Evolutionary conservation across 768 basidiomycete species (phyloP).

Genomic region (Termitomyces sp.): DNA sequence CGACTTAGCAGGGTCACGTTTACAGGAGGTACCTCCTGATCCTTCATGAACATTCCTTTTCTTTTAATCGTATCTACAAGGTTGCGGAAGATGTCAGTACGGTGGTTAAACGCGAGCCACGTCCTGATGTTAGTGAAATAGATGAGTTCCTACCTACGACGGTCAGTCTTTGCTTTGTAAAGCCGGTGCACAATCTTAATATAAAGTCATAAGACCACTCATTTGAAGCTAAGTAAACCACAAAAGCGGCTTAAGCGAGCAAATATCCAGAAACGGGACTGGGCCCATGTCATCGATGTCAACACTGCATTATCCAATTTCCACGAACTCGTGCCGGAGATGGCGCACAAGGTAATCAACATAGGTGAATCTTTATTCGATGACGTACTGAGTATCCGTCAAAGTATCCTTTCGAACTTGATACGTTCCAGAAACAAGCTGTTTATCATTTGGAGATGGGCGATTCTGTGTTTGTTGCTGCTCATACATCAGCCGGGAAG

Average conservation of each 20-base stretch:
- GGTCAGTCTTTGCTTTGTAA: conserved; percentile 20
- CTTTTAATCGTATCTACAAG: neutral
- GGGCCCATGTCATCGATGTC: conserved; percentile 97
- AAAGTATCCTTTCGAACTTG: conserved; percentile 97
- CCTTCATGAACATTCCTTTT: neutral
- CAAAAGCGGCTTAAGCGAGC: conserved; percentile 35
- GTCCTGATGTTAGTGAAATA: conserved; percentile 41
- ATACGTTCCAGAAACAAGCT: conserved; percentile 98
- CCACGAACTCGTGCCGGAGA: conserved; percentile 88
- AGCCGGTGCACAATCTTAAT: conserved; percentile 1
- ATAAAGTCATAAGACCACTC: conserved; percentile 37
- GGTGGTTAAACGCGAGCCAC: conserved; percentile 10
- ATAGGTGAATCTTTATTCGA: neutral
- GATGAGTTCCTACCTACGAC: conserved; percentile 75
- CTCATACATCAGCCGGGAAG: conserved; percentile 99
- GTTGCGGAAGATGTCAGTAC: conserved; percentile 6
- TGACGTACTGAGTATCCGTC: neutral
- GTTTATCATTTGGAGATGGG: conserved; percentile 97
- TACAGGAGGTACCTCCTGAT: conserved; percentile 10
- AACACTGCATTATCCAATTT: conserved; percentile 88
- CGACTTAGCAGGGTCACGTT: conserved; percentile 3
- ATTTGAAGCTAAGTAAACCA: conserved; percentile 49
- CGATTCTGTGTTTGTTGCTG: conserved; percentile 98
- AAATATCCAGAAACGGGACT: conserved; percentile 77
- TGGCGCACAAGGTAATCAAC: conserved; percentile 78